Evolutionary conservation across 2,329 filamentous ascomycete genomes (phyloP).

Genomic region (Hymenoscyphus linearis): DNA sequence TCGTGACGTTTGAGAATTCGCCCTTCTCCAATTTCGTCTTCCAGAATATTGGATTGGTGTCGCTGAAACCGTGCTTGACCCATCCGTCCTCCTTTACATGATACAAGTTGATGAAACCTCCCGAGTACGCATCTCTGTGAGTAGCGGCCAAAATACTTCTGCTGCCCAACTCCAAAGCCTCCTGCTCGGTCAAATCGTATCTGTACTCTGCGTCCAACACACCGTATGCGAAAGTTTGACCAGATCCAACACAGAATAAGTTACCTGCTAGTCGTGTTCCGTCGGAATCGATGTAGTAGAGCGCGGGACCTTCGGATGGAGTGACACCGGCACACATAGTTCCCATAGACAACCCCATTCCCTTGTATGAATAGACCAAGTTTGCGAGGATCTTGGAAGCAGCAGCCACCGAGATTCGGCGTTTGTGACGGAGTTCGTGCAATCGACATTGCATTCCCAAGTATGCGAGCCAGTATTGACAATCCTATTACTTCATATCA

Average conservation of each 20-base stretch:
- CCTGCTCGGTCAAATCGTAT: conserved; percentile 81
- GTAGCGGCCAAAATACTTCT: conserved; percentile 94
- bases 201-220: conserved; percentile 93
- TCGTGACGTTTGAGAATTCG: conserved; percentile 64
- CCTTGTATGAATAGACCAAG: conserved; percentile 97
- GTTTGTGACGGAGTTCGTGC: conserved; percentile 98
- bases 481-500: conserved; percentile 55
- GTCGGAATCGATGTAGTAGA: conserved; percentile 99
- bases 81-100: conserved; percentile 98
- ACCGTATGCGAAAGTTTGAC: conserved; percentile 98
- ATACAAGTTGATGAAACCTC: conserved; percentile 97
- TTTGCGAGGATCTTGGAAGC: conserved; percentile 98
- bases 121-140: conserved; percentile 96
- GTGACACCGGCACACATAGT: conserved; percentile 99
- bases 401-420: conserved; percentile 93
- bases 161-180: conserved; percentile 84
- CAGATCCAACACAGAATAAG: conserved; percentile 95
- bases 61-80: conserved; percentile 97
- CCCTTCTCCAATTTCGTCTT: conserved; percentile 97
- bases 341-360: conserved; percentile 97
- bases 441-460: conserved; percentile 98
- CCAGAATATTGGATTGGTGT: conserved; percentile 99
- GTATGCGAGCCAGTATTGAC: conserved; percentile 99
- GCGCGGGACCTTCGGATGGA: conserved; percentile 87
- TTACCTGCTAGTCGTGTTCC: conserved; percentile 89